Evolutionary conservation across 129 eudicot genomes (phyloP), one percentile per base, ranked within the genome.

Genomic region (Lonicera japonica): DNA sequence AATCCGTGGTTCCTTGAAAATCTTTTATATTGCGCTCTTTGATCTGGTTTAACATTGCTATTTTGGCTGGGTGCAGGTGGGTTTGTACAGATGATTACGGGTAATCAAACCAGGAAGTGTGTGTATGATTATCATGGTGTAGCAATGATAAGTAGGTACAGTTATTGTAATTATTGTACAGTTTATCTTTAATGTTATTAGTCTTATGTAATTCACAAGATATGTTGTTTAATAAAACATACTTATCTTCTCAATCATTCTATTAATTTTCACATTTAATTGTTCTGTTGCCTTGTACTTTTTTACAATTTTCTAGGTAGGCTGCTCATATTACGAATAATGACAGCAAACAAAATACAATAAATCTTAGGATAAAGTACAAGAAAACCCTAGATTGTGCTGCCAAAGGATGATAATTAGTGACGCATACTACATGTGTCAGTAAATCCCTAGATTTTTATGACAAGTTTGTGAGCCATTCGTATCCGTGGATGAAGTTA

Each of bases 401-500:
- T n/a, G n/a, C n/a, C n/a, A n/a, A n/a, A n/a, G n/a, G n/a, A n/a
- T n/a, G n/a, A 29, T 29, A 29, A 1, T 29, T 29, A 29, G 36
- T 10, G 50, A 43, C 16, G 1, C 50, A 43, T 43, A 43, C 16
- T 10, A 8, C 16, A 10, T 43, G 16, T 1, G 1, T 43, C 13
- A 43, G 14, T 8, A 3, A 43, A 10, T 38, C 50, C 16, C 50
- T 43, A 1, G 50, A 10, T 43, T 43, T 10, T 43, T 43, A 43
- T 43, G 16, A 43, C 8, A 43, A 43, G 50, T 43, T 43, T 43
- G 50, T 43, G n/a, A 82, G 79, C 89, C 89, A 83, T 45, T 79
- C 61, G 34, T 76, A 68, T 11, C 89, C 89, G 57, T 83, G 79
- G 45, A 83, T 79, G 75, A 83, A 83, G 61, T 70, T 67, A 0